Percentiles rank a stretch among this genome's conserved stretches.
Conservation (phyloP, 768 basidiomycete species). For the Boletus tomentosulus region DNA sequence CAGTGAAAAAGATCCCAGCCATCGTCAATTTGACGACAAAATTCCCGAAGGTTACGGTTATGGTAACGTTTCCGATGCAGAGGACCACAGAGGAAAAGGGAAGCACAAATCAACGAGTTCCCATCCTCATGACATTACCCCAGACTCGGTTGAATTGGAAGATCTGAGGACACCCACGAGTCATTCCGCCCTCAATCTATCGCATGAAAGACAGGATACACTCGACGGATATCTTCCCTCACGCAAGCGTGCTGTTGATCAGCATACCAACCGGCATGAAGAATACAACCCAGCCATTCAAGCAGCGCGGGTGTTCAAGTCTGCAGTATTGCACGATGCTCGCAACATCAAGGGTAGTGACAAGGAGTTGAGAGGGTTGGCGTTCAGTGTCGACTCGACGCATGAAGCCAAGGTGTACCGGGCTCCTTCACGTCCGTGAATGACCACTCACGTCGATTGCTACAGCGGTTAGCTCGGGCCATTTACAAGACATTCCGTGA, state of each 20-base stretch:
- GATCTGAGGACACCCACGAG: conserved; percentile 6
- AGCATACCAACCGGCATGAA: conserved; percentile 25
- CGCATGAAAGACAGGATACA: conserved; percentile 5
- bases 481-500: conserved; percentile 61
- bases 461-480: conserved; percentile 61
- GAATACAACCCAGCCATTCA: conserved; percentile 41
- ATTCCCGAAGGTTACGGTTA: conserved; percentile 23
- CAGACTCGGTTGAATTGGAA: conserved; percentile 12
- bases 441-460: not conserved
- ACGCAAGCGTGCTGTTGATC: conserved; percentile 17
- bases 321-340: conserved; percentile 73
- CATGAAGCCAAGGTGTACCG: conserved; percentile 61
- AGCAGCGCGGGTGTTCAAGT: conserved; percentile 63
- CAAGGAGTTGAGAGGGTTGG: conserved; percentile 39
- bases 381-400: conserved; percentile 52
- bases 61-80: conserved; percentile 30
- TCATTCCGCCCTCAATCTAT: not conserved
- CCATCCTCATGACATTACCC: conserved; percentile 1
- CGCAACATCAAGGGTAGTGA: conserved; percentile 58
- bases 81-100: conserved; percentile 30
- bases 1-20: conserved; percentile 41
- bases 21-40: conserved; percentile 27
- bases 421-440: not conserved
- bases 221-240: conserved; percentile 41
- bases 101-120: conserved; percentile 18